Base-by-base conservation (phyloP, 1,139 yeast species). In the Starmera stellimalicola region DNA sequence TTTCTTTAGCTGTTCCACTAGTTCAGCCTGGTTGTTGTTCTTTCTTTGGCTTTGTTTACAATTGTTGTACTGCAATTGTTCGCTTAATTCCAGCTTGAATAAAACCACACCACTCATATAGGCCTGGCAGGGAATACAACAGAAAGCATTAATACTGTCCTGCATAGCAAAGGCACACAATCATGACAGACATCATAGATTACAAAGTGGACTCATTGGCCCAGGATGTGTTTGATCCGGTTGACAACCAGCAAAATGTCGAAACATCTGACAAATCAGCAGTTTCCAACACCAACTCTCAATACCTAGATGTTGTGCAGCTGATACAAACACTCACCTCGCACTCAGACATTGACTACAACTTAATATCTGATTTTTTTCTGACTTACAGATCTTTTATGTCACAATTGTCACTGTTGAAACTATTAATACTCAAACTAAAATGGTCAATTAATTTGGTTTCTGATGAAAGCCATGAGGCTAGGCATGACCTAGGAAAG, bases 361-460 rank as follows among this genome's bases (percentile, higher is more conserved):
- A 76, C 41, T 65, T 82, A 32, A 62, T 84, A 34, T 73, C 91
- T 34, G 96, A 88, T 57, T 87, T 91, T 54, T 84, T 91, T 54
- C 66, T 88, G 30, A 78, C 95, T 1, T 88, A 75, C 56, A 67
- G 97, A 36, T 67, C 78, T 40, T 88, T 83, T 52, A 61, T 80
- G 31, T 61, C 73, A 24, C 58, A 80, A 12, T 55, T 63, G 20
- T 69, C 72, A 12, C 66, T 88, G 12, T 61, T 85, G 56, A 69
- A 70, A 40, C 57, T 80, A 29, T 58, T 88, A 28, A 52, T 80
- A 26, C 67, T 77, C 24, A 63, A 96, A 34, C 61, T 87, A 29
- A 65, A 73, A 12, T 84, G 95, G 95, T 73, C 88, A 17, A 55
- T 85, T 48, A 45, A 59, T 51, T 50, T 63, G 52, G 48, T 64